Percentiles rank a stretch among this genome's conserved stretches.
Conservation (phyloP, 176 grass and related monocot species). For the Aegilops tauschii region DNA sequence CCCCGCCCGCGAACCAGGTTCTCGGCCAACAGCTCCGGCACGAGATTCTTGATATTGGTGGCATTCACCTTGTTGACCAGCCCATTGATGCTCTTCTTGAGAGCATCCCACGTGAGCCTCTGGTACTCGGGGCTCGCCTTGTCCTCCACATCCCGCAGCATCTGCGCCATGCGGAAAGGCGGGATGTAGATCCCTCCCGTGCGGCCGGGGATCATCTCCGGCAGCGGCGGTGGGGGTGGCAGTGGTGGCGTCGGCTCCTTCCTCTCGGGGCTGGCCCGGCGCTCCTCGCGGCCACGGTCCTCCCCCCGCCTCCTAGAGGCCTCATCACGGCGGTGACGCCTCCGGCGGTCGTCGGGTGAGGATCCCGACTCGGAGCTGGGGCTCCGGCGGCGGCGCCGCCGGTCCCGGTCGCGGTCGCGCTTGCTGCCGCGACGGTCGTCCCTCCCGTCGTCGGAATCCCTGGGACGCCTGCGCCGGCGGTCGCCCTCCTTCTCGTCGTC, state of each 20-base stretch:
- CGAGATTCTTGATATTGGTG: conserved; percentile 93
- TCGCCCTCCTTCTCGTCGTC: conserved; percentile 33
- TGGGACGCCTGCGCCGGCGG: conserved; percentile 11
- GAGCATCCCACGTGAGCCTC: conserved; percentile 88
- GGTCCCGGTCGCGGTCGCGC: conserved; percentile 11
- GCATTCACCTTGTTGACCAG: conserved; percentile 93
- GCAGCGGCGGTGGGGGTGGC: conserved; percentile 49
- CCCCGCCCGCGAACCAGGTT: conserved; percentile 85
- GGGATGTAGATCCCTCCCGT: conserved; percentile 94
- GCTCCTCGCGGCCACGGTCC: neutral
- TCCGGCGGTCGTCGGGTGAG: conserved; percentile 15
- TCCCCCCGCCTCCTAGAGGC: conserved; percentile 18
- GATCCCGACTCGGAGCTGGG: conserved; percentile 27
- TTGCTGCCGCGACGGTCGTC: conserved; percentile 17
- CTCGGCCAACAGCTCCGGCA: conserved; percentile 80
- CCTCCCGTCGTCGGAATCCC: conserved; percentile 27
- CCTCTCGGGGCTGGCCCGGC: conserved; percentile 23
- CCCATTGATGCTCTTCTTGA: conserved; percentile 92
- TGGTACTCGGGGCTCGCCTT: conserved; percentile 81
- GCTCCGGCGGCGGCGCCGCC: conserved; percentile 14
- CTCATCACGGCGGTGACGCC: conserved; percentile 7
- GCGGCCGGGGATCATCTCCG: conserved; percentile 61
- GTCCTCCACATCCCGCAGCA: conserved; percentile 93
- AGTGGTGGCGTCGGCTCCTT: conserved; percentile 37
- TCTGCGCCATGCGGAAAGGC: conserved; percentile 84